Evolutionary conservation across 139 green algal species (phyloP).

Genomic region (Chlamydomonas eustigma): DNA sequence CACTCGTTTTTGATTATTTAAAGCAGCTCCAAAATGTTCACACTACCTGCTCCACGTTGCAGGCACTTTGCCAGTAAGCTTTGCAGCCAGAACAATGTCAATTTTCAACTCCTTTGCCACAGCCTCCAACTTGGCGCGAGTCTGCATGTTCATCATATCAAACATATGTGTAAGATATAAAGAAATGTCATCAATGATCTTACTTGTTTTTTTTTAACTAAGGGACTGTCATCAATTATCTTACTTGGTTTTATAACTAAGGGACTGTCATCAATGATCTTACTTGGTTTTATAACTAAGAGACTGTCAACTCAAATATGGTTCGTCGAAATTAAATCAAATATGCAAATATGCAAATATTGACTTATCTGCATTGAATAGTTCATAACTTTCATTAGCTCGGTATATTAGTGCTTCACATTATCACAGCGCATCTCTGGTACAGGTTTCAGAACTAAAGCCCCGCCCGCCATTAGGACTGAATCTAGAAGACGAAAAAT

Average conservation of each 20-base stretch:
- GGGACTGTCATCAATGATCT: too few relatives aligned
- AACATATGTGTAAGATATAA: too few relatives aligned
- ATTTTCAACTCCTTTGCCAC: not conserved
- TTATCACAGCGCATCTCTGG: not conserved
- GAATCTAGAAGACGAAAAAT: too few relatives aligned
- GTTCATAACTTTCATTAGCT: not conserved
- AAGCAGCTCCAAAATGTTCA: not conserved
- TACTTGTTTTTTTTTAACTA: too few relatives aligned
- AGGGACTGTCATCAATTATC: too few relatives aligned
- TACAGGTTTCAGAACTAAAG: not conserved
- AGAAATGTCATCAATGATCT: too few relatives aligned
- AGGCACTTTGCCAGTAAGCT: conserved; percentile 1
- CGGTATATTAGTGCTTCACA: not conserved
- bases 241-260: too few relatives aligned
- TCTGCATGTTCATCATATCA: too few relatives aligned
- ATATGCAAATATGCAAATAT: too few relatives aligned
- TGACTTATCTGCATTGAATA: not conserved
- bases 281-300: too few relatives aligned
- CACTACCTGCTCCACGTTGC: not conserved
- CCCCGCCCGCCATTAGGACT: not conserved
- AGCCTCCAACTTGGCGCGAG: not conserved
- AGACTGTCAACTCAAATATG: too few relatives aligned
- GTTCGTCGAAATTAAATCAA: too few relatives aligned
- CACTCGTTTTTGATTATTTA: not conserved
- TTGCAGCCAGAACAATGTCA: not conserved